A percentile compares a stretch with the other conserved stretches of the same genome.
These are phyloP conservation scores for Gynochthodes officinalis DNA, from an alignment of 257 asterid genomes.

Conservation along the genomic window DNA sequence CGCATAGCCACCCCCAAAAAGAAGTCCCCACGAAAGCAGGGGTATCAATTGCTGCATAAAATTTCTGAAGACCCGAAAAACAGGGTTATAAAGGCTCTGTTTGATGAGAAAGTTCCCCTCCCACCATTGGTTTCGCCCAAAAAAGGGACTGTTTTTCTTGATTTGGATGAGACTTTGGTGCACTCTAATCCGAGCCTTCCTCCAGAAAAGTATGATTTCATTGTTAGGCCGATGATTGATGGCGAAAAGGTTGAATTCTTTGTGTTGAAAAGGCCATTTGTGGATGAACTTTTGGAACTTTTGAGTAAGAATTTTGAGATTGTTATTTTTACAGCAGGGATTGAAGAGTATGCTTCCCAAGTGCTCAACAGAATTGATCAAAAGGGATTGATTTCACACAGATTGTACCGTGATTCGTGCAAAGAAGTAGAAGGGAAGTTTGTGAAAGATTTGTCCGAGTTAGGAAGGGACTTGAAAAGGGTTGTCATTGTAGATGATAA, in stretches of 20 bases:
- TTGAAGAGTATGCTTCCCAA: slow-evolving; percentile 75
- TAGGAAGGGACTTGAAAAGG: slow-evolving; percentile 67
- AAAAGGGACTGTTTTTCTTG: slow-evolving; percentile 69
- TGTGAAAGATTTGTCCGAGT: slow-evolving; percentile 70
- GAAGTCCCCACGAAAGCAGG: slow-evolving; percentile 55
- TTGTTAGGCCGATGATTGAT: slow-evolving; percentile 72
- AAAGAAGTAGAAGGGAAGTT: slow-evolving; percentile 65
- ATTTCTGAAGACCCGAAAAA: slow-evolving; percentile 18
- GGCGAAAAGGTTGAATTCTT: slow-evolving; percentile 65
- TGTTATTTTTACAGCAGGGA: slow-evolving; percentile 87
- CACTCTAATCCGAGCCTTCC: slow-evolving; percentile 62
- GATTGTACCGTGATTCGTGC: slow-evolving; percentile 78
- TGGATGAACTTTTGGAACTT: slow-evolving; percentile 61
- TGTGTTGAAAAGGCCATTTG: slow-evolving; percentile 77
- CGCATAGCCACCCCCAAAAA: slow-evolving; percentile 58
- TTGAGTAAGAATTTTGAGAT: slow-evolving; percentile 62
- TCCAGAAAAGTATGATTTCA: slow-evolving; percentile 70
- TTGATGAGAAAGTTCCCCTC: slow-evolving; percentile 36
- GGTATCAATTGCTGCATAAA: slow-evolving; percentile 59
- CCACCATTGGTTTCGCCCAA: slow-evolving; percentile 40
- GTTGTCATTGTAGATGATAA: slow-evolving; percentile 81
- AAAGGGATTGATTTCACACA: slow-evolving; percentile 52
- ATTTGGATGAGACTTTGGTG: slow-evolving; percentile 82
- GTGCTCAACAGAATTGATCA: slow-evolving; percentile 70
- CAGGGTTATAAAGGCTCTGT: slow-evolving; percentile 33